These are phyloP conservation scores for Hirsutella rhossiliensis DNA, from an alignment of 2,329 filamentous ascomycete species.

Conservation along the genomic window DNA sequence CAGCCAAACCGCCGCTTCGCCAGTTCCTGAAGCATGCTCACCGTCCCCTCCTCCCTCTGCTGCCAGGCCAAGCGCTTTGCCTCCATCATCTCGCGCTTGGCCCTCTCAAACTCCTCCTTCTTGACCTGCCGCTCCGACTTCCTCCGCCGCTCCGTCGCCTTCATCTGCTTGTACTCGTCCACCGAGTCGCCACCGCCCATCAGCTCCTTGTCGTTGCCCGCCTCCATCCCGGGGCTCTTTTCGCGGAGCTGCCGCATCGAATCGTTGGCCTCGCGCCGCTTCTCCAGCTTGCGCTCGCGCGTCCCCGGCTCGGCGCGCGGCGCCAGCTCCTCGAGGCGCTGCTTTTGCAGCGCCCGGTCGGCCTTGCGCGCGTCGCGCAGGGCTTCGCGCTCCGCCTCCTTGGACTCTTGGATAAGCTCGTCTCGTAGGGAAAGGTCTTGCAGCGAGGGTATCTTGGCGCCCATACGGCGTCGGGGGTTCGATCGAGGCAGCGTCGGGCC, in stretches of 20 bases:
- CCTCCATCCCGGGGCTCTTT: slow-evolving; percentile 46
- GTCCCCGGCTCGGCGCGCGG: slow-evolving; percentile 77
- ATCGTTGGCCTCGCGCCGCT: slow-evolving; percentile 60
- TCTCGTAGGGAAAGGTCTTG: slow-evolving; percentile 58
- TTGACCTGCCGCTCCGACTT: slow-evolving; percentile 78
- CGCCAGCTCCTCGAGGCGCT: slow-evolving; percentile 65
- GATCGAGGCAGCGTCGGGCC: slow-evolving; percentile 24
- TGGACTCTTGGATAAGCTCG: slow-evolving; percentile 38
- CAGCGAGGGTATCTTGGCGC: slow-evolving; percentile 57
- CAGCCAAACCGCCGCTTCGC: slow-evolving; percentile 69
- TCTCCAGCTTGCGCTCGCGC: slow-evolving; percentile 76
- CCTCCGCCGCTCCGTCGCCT: slow-evolving; percentile 53
- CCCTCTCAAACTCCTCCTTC: slow-evolving; percentile 68
- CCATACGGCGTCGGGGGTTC: slow-evolving; percentile 14
- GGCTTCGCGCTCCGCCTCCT: slow-evolving; percentile 35
- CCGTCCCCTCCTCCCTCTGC: slow-evolving; percentile 72
- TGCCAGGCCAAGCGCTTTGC: slow-evolving; percentile 58
- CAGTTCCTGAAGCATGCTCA: slow-evolving; percentile 68
- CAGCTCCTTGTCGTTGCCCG: slow-evolving; percentile 56
- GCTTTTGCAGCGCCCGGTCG: slow-evolving; percentile 56
- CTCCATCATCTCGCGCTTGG: slow-evolving; percentile 67
- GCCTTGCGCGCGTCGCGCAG: slow-evolving; percentile 49
- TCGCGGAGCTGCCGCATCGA: slow-evolving; percentile 64
- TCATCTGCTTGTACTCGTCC: slow-evolving; percentile 57
- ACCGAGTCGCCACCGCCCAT: slow-evolving; percentile 59